A percentile compares a stretch with the other conserved stretches of the same genome.
These are phyloP conservation scores for Trichomonas vaginalis DNA, from an alignment of 208 protist genomes.

Conservation along the genomic window DNA sequence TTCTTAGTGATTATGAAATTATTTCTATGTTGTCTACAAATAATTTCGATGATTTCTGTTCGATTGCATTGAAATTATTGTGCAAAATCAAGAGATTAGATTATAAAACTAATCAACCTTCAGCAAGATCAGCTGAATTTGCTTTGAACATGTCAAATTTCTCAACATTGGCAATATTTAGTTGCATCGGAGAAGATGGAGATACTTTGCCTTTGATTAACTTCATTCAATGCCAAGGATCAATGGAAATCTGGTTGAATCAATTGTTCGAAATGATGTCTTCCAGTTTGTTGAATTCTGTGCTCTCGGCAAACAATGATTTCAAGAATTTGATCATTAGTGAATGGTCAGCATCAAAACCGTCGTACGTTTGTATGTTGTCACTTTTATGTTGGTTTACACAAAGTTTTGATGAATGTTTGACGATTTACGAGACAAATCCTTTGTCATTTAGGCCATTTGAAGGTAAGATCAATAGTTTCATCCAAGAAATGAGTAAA, in stretches of 20 bases:
- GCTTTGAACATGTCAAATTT: not conserved
- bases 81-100: not conserved
- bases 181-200: not conserved
- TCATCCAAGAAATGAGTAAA: not conserved
- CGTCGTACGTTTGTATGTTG: not conserved
- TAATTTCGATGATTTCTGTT: not conserved
- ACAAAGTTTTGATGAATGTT: not conserved
- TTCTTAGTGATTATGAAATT: not conserved
- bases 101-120: not conserved
- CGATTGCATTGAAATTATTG: not conserved
- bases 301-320: not conserved
- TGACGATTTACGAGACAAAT: not conserved
- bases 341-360: not conserved
- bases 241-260: not conserved
- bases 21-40: not conserved
- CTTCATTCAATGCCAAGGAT: not conserved
- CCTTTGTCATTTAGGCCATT: not conserved
- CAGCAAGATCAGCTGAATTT: not conserved
- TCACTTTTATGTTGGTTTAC: not conserved
- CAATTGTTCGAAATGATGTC: not conserved
- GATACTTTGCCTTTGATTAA: not conserved
- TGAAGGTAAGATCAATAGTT: not conserved
- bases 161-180: not conserved
- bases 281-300: not conserved
- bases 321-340: not conserved